These are phyloP conservation scores for Taiozyma sp. DNA, from an alignment of 1,139 yeast genomes.

Conservation along the genomic window DNA sequence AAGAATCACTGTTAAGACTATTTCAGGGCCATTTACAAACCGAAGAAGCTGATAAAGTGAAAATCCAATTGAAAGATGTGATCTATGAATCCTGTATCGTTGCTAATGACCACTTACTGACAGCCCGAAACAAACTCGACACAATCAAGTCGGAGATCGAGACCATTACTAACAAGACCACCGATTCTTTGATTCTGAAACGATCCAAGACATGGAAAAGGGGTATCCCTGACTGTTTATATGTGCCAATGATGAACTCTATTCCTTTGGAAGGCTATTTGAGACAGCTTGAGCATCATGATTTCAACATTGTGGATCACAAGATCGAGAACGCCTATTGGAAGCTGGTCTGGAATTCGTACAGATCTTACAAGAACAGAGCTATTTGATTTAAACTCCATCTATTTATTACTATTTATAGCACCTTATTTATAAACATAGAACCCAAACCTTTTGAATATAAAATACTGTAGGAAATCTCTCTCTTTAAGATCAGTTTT, in stretches of 20 bases:
- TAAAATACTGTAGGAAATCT: background rate
- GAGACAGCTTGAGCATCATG: slow-evolving; percentile 52
- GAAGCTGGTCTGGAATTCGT: slow-evolving; percentile 69
- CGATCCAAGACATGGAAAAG: slow-evolving; percentile 38
- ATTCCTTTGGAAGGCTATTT: slow-evolving; percentile 65
- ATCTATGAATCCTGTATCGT: slow-evolving; percentile 67
- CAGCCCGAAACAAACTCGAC: slow-evolving; percentile 54
- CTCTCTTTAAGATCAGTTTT: background rate
- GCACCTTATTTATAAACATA: background rate
- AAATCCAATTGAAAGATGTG: slow-evolving; percentile 48
- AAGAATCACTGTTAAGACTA: slow-evolving; percentile 53
- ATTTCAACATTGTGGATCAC: slow-evolving; percentile 57
- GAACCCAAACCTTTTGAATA: background rate
- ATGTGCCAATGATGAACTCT: slow-evolving; percentile 62
- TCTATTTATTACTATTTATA: background rate
- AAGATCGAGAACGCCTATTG: slow-evolving; percentile 56
- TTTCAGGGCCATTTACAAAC: slow-evolving; percentile 38
- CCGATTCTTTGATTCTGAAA: slow-evolving; percentile 29
- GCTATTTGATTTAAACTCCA: slow-evolving; percentile 24
- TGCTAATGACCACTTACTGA: slow-evolving; percentile 76
- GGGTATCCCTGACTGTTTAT: slow-evolving; percentile 60
- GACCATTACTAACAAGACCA: slow-evolving; percentile 22
- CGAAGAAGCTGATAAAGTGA: slow-evolving; percentile 25
- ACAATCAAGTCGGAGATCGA: slow-evolving; percentile 34
- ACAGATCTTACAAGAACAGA: slow-evolving; percentile 45